Evolutionary conservation across 2,329 filamentous ascomycete species (phyloP), one percentile per base, ranked within the genome.

Genomic region (Colletotrichum somersetense): DNA sequence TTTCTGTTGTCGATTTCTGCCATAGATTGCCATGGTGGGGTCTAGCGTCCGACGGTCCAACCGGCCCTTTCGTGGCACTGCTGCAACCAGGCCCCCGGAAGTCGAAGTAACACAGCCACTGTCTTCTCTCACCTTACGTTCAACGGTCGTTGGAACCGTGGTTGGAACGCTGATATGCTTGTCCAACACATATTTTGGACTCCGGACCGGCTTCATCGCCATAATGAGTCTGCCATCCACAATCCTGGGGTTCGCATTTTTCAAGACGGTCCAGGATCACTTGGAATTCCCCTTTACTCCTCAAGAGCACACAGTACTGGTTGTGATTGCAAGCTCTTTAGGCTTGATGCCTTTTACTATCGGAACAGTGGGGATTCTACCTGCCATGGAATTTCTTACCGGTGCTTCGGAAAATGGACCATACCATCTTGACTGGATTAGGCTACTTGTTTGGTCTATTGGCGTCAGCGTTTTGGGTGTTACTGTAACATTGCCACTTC

Each of bases 301-400:
- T 2, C 30, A 38, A 52, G 44, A 52, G 23, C 46, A 62, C 5
- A n/a, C 46, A 26, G 23, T 20, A 18, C 6, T 62, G 30, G 59
- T 62, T 40, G 59, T 62, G 3, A 23, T 62, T 26, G 46, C 59
- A 23, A 62, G 46, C 59, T 62, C 59, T 4, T 52, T 62, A n/a
- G 44, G 59, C 5, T 40, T 62, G 33, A 62, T 62, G 59, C 59
- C 59, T 52, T 62, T 62, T 5, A 62, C 59, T 1, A 62, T 62
- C 33, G 59, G 46, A 10, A 52, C 59, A 20, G 59, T 62, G 8
- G 59, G 59, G 18, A 62, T 62, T 23, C 33, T 52, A 2, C 59
- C 59, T 12, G 59, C 59, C 7, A 62, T 62, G 44, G 59, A 62
- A n/a, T 62, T 62, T 23, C 59, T 52, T 20, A 62, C 59, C 2